Percentiles rank a stretch among this genome's conserved stretches.
Evolutionary conservation across 306 rosid species (phyloP).

Genomic region (Prinsepia uniflora): DNA sequence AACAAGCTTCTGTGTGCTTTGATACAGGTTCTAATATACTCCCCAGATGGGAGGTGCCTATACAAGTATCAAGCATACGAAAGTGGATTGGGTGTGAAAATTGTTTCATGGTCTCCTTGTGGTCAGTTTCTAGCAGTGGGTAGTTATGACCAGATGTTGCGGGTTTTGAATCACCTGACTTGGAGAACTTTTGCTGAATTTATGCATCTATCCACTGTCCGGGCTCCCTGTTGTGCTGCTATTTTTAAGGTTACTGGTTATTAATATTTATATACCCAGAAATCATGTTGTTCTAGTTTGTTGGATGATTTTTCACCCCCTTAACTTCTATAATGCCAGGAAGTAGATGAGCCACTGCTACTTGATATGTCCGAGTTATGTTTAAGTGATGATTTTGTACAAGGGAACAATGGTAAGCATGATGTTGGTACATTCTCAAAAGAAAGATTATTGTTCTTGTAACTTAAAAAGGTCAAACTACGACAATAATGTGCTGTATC

Average conservation of each 20-base stretch:
- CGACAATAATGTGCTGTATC: neutral
- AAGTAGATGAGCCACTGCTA: conserved; percentile 85
- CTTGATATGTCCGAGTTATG: conserved; percentile 88
- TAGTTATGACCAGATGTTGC: conserved; percentile 95
- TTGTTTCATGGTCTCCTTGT: conserved; percentile 96
- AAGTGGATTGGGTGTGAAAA: conserved; percentile 94
- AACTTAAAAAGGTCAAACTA: neutral
- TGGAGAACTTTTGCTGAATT: conserved; percentile 99
- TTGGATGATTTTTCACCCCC: conserved; percentile 23
- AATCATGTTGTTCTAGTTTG: conserved; percentile 1
- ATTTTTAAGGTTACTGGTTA: conserved; percentile 68
- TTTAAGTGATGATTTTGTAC: conserved; percentile 62
- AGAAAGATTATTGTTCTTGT: neutral
- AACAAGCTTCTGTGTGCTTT: conserved; percentile 27
- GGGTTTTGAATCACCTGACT: conserved; percentile 86
- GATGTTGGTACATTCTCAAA: conserved; percentile 14
- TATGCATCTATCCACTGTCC: conserved; percentile 72
- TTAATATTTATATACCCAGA: conserved; percentile 12
- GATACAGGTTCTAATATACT: conserved; percentile 82
- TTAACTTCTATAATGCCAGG: conserved; percentile 46
- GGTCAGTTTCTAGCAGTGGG: conserved; percentile 97
- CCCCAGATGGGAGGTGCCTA: conserved; percentile 95
- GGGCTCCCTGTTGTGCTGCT: conserved; percentile 77
- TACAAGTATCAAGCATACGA: conserved; percentile 93
- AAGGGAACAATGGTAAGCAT: conserved; percentile 63